Percentiles rank a stretch among this genome's conserved stretches.
These are phyloP conservation scores for Pseudogymnoascus sp. DNA, from an alignment of 2,329 filamentous ascomycete species.

Conservation along the genomic window DNA sequence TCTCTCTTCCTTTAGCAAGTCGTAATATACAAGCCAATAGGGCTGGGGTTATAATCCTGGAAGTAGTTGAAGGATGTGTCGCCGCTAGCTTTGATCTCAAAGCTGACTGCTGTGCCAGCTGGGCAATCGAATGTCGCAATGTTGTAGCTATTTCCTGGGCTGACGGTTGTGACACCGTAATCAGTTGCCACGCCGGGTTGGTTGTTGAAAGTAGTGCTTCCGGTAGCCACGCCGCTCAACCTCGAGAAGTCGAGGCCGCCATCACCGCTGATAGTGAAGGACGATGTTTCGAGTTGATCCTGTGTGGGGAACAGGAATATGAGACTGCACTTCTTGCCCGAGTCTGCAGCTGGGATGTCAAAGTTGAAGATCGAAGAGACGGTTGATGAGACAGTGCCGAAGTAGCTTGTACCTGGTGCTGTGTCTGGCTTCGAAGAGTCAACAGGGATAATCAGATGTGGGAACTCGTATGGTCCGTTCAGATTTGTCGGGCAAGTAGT, in stretches of 20 bases:
- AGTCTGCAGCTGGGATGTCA: conserved; percentile 46
- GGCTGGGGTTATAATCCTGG: conserved; percentile 51
- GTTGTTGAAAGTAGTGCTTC: conserved; percentile 46
- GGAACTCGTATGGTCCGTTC: conserved; percentile 43
- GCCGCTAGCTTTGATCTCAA: conserved; percentile 43
- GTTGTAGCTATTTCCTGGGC: conserved; percentile 46
- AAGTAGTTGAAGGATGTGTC: conserved; percentile 51
- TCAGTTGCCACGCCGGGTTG: conserved; percentile 38
- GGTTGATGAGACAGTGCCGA: conserved; percentile 45
- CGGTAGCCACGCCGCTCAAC: conserved; percentile 39
- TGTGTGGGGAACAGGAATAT: conserved; percentile 57
- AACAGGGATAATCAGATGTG: conserved; percentile 56
- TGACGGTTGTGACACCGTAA: conserved; percentile 37
- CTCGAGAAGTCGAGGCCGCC: conserved; percentile 45
- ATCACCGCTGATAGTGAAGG: conserved; percentile 45
- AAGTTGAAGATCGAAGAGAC: conserved; percentile 62
- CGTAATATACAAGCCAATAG: conserved; percentile 35
- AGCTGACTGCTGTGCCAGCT: conserved; percentile 42
- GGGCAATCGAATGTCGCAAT: conserved; percentile 48
- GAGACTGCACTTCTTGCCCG: conserved; percentile 53
- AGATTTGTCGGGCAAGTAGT: conserved; percentile 33
- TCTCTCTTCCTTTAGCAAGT: conserved; percentile 16
- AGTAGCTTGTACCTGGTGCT: conserved; percentile 44
- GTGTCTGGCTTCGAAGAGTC: conserved; percentile 45
- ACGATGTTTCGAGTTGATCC: conserved; percentile 49